Conservation (phyloP, 2,329 filamentous ascomycete genomes). For the Epichloe gansuensis region DNA sequence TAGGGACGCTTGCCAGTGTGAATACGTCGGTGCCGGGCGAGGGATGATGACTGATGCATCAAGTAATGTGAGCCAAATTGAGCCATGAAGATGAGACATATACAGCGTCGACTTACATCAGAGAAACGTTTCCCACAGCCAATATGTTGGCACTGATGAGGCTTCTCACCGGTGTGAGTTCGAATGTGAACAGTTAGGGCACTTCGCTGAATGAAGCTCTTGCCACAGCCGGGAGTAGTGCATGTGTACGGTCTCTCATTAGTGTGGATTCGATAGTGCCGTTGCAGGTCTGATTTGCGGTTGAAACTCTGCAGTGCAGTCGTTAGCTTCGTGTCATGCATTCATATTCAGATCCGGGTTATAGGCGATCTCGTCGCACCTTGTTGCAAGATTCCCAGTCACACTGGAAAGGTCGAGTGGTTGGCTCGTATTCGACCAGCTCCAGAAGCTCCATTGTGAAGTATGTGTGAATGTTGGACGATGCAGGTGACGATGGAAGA, state of each 20-base stretch:
- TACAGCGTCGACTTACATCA: slow-evolving; percentile 37
- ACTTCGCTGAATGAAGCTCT: slow-evolving; percentile 60
- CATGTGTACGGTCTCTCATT: slow-evolving; percentile 57
- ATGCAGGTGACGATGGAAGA: background rate
- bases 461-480: background rate
- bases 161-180: slow-evolving; percentile 60
- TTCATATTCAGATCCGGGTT: background rate
- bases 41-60: slow-evolving; percentile 43
- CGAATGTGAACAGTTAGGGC: slow-evolving; percentile 58
- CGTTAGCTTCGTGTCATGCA: background rate
- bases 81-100: background rate
- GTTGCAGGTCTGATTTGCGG: slow-evolving; percentile 56
- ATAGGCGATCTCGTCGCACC: slow-evolving; percentile 25
- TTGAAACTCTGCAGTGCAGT: slow-evolving; percentile 47
- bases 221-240: slow-evolving; percentile 46
- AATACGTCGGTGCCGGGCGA: slow-evolving; percentile 51
- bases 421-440: slow-evolving; percentile 50
- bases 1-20: slow-evolving; percentile 56
- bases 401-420: slow-evolving; percentile 49
- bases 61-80: slow-evolving; percentile 5
- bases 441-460: slow-evolving; percentile 48
- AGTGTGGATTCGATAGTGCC: slow-evolving; percentile 60
- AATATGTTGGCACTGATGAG: slow-evolving; percentile 52
- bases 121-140: slow-evolving; percentile 58
- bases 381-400: slow-evolving; percentile 51